Percentiles rank a stretch among this genome's conserved stretches.
phyloP scores from a whole-genome alignment of 768 basidiomycete species.

The Mycena latifolia region DNA sequence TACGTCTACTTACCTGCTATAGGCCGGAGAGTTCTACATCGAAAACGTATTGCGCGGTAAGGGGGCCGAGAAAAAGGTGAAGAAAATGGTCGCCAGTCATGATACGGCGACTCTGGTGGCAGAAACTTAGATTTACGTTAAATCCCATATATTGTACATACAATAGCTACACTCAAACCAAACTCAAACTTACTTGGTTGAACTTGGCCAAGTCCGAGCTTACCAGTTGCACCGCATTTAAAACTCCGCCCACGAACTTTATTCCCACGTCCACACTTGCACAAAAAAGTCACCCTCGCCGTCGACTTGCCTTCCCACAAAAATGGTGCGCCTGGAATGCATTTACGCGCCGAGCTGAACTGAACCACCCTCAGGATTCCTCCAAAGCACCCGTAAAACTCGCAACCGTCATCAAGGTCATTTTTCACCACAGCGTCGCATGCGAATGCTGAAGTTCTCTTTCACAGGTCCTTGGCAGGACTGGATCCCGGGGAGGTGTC shows the following conservation, averaged over 20 bases:
- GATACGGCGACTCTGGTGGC: constrained; percentile 14
- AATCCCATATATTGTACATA: not conserved
- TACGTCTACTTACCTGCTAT: constrained; percentile 4
- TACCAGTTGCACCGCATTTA: constrained; percentile 3
- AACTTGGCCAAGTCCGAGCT: not conserved
- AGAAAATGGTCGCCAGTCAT: constrained; percentile 42
- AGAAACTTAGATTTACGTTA: constrained; percentile 19
- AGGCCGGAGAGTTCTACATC: constrained; percentile 98
- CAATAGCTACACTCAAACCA: not conserved
- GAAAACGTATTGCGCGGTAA: constrained; percentile 88
- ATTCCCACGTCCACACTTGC: constrained; percentile 17
- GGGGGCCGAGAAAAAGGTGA: constrained; percentile 55
- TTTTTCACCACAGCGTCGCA: not conserved
- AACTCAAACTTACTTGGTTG: no score
- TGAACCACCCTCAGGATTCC: constrained; percentile 67
- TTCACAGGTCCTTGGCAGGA: constrained; percentile 93
- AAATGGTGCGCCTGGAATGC: constrained; percentile 26
- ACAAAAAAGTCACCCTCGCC: constrained; percentile 34
- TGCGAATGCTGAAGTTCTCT: constrained; percentile 19
- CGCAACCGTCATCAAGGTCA: constrained; percentile 96
- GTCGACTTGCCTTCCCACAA: constrained; percentile 21
- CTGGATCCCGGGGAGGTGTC: constrained; percentile 98
- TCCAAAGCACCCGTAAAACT: constrained; percentile 96
- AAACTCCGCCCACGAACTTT: constrained; percentile 7
- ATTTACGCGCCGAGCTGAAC: not conserved